phyloP scores from a whole-genome alignment of 2,329 filamentous ascomycete genomes.

The Mycosphaerelloides madeirae region DNA sequence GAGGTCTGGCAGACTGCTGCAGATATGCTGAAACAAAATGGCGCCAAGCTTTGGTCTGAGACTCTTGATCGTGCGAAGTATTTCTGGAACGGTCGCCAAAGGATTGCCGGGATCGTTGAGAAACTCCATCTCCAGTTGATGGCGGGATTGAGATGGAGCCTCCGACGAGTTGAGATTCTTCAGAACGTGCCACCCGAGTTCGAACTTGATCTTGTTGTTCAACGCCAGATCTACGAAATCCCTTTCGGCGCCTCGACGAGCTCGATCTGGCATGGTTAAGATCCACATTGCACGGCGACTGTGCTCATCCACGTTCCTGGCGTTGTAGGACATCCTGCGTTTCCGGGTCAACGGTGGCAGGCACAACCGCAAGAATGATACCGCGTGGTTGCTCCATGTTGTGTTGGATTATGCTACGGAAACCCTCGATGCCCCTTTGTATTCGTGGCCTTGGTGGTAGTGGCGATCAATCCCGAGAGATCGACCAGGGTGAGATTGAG shows the following conservation, averaged over 20 bases:
- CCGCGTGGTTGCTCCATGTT: slow-evolving; percentile 58
- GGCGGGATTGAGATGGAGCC: too few species aligned
- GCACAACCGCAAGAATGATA: slow-evolving; percentile 36
- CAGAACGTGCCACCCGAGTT: slow-evolving; percentile 52
- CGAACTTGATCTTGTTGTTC: slow-evolving; percentile 38
- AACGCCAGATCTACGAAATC: slow-evolving; percentile 38
- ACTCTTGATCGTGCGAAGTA: too few species aligned
- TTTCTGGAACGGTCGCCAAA: too few species aligned
- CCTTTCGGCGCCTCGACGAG: slow-evolving; percentile 28
- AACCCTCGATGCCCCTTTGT: slow-evolving; percentile 30
- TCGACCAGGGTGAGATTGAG: slow-evolving; percentile 33
- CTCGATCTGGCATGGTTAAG: slow-evolving; percentile 54
- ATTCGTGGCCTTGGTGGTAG: slow-evolving; percentile 30
- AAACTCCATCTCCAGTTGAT: too few species aligned
- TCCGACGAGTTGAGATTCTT: slow-evolving; percentile 36
- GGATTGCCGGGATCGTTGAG: too few species aligned
- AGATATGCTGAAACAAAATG: too few species aligned
- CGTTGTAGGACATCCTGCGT: slow-evolving; percentile 55
- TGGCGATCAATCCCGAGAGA: slow-evolving; percentile 38
- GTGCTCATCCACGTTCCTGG: slow-evolving; percentile 42
- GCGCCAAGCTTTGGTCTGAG: too few species aligned
- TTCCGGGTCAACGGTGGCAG: slow-evolving; percentile 45
- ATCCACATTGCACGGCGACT: slow-evolving; percentile 51
- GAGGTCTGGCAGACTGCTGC: too few species aligned
- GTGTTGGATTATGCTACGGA: slow-evolving; percentile 37